Base-by-base conservation (phyloP, 805 yeast species). In the Ogataea allantospora region DNA sequence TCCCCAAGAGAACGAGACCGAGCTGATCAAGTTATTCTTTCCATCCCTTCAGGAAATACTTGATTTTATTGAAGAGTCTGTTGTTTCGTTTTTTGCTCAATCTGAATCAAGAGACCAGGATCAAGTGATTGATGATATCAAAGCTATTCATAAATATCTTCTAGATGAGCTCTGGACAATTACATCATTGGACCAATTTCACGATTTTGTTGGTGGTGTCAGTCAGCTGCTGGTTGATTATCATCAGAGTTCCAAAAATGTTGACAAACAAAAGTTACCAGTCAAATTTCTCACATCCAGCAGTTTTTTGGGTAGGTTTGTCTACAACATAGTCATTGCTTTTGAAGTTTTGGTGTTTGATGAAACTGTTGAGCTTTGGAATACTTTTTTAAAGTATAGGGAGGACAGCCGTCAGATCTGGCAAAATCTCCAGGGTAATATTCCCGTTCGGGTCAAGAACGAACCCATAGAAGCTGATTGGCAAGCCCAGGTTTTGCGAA, bases 291-390 rank as follows among this genome's bases (percentile, higher is more conserved):
- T 70, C 14, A 66, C 73, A 0, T 54, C 59, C 6, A 46, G 58
- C 5, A 68, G 75, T 38, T 70, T 69, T 31, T 43, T 71, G 19
- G 82, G 82, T 0, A 54, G 62, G 9, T 75, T 75, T 48, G 70
- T 73, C 2, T 52, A 61, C 14, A 56, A 55, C 23, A 62, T 72
- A 22, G 51, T 67, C 0, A 54, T 63, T 1, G 63, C 74, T 10
- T 66, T 67, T 42, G 69, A 65, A 33, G 54, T 69, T 1, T 48
- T 76, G 35, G 70, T 67, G 30, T 76, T 75, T 47, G 77, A 73
- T 29, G 75, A 73, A 43, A 57, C 63, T 1, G 54, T 66, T 2
- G 48, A 54, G 10, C 50, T 76, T 8, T 76, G 75, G 75, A 50
- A 50, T 12, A 56, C 68, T 0, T 70, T 71, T 49, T 42, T 54